Evolutionary conservation across 495 filamentous ascomycete genomes (phyloP), one percentile per base, ranked within the genome.

Genomic region (Talaromyces ruber): DNA sequence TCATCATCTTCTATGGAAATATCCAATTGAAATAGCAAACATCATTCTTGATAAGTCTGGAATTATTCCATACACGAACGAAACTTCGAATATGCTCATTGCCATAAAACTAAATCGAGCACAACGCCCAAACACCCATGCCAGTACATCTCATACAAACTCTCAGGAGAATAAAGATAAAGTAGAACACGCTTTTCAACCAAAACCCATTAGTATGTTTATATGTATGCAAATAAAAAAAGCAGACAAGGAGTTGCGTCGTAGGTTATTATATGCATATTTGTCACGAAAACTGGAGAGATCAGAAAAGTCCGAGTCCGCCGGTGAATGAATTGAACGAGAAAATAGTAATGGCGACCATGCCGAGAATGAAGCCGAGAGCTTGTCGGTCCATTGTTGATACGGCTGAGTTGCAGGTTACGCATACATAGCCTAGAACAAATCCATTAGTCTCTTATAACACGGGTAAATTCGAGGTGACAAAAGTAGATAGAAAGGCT

Each of bases 251-350:
- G 25, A 16, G 24, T 16, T 3, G 9, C 26, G 22, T 54, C 51
- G 24, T 54, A 54, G 51, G 22, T 53, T 54, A 58, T 58, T 58
- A 32, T 58, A 58, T 58, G 55, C 55, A 58, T 32, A n/a, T n/a
- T 14, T 29, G 6, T 21, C 26, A 24, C 9, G 34, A 2, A 11
- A 2, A 32, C 26, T 22, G 7, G n/a, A 18, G 22, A 52, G 32
- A 21, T 43, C n/a, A 70, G 81, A 64, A 87, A 80, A 55, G 87
- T 73, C 83, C 88, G 59, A 87, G 79, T 11, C 82, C 89, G 47
- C 82, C 82, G 50, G 91, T 86, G 66, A 97, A 97, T 89, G 91
- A 97, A 57, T 89, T 89, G 70, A 97, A 96, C 52, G 90, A 91
- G 28, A 89, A 64, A 12, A 96, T 76, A 7, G 92, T 96, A 52